Conservation (phyloP, 129 eudicot species). For the Silybum marianum region DNA sequence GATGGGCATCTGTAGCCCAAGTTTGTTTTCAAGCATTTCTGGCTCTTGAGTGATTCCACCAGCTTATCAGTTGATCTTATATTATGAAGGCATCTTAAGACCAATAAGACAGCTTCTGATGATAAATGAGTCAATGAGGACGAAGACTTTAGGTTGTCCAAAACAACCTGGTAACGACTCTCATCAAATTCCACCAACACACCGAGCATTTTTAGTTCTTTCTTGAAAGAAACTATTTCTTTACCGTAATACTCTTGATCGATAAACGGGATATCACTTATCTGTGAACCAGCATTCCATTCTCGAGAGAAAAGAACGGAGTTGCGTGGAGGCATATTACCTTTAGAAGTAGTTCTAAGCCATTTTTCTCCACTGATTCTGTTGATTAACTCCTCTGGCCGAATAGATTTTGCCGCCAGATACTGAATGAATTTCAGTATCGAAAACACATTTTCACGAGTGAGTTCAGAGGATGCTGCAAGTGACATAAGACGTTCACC, state of each 20-base stretch:
- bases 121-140: slow-evolving; percentile 10
- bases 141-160: slow-evolving; percentile 40
- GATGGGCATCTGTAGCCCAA: slow-evolving; percentile 46
- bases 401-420: slow-evolving; percentile 33
- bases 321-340: slow-evolving; percentile 35
- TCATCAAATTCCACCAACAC: slow-evolving; percentile 34
- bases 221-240: slow-evolving; percentile 27
- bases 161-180: slow-evolving; percentile 40
- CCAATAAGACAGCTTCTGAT: slow-evolving; percentile 28
- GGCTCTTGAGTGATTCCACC: slow-evolving; percentile 24
- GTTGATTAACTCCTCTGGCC: slow-evolving; percentile 28
- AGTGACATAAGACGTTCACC: slow-evolving; percentile 49
- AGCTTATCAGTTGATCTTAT: slow-evolving; percentile 30
- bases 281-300: slow-evolving; percentile 48
- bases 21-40: slow-evolving; percentile 45
- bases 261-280: slow-evolving; percentile 49
- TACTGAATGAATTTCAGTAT: slow-evolving; percentile 47
- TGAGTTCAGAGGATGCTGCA: slow-evolving; percentile 35
- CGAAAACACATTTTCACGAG: slow-evolving; percentile 27
- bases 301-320: slow-evolving; percentile 34
- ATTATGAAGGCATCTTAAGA: slow-evolving; percentile 32
- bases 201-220: slow-evolving; percentile 42
- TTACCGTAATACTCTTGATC: slow-evolving; percentile 50
- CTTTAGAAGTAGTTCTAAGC: slow-evolving; percentile 48
- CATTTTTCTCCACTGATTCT: slow-evolving; percentile 36